phyloP scores from a whole-genome alignment of 78 protist species.

The Tieghemostelium lacteum region DNA sequence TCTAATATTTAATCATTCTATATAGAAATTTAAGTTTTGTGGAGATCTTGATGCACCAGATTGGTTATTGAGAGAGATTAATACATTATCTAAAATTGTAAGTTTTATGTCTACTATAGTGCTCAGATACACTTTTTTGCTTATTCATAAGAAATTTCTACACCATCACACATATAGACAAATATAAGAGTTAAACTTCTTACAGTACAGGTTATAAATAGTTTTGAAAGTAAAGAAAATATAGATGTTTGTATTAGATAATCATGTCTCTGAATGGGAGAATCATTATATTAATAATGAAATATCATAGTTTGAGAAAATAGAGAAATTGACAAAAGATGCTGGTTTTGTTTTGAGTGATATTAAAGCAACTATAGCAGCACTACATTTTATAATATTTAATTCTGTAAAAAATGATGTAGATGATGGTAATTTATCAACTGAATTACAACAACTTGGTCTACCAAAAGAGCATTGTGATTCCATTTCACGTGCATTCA shows the following conservation, averaged over 20 bases:
- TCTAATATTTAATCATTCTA: background rate
- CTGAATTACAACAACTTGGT: constrained; percentile 91
- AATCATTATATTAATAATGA: background rate
- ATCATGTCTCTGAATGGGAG: background rate
- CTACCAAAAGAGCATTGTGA: constrained; percentile 85
- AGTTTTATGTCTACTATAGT: background rate
- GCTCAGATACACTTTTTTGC: background rate
- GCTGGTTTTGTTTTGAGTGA: constrained; percentile 61
- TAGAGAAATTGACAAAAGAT: constrained; percentile 70
- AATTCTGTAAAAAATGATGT: constrained; percentile 84
- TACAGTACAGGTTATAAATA: constrained; percentile 67
- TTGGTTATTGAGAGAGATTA: constrained; percentile 89
- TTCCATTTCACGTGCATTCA: constrained; percentile 71
- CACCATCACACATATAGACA: constrained; percentile 55
- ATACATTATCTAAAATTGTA: constrained; percentile 83
- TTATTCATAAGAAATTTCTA: too few species aligned
- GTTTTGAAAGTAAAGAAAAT: constrained; percentile 51
- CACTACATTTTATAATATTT: constrained; percentile 84
- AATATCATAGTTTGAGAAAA: constrained; percentile 63
- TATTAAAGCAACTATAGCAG: constrained; percentile 86
- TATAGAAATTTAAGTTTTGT: constrained; percentile 90
- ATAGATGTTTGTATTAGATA: constrained; percentile 36
- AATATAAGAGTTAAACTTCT: constrained; percentile 74
- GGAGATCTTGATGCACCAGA: constrained; percentile 93
- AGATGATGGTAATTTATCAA: constrained; percentile 73